Conservation (phyloP, 805 yeast genomes). For the Kurtzmaniella cleridarum region DNA sequence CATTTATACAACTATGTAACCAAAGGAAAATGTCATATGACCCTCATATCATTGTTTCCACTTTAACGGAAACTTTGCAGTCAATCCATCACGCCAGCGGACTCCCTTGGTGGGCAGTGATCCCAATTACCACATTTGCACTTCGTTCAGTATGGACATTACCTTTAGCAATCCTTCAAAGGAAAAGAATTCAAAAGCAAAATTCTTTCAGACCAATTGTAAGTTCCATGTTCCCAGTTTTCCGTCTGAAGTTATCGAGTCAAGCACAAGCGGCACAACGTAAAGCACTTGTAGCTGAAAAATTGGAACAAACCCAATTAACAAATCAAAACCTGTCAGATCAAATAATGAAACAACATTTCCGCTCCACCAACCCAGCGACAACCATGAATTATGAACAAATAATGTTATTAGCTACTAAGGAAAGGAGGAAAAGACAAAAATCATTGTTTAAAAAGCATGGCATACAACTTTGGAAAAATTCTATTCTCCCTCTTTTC, state of each 20-base stretch:
- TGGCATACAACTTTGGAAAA: slow-evolving; percentile 77
- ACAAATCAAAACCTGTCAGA: not conserved
- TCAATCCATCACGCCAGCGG: slow-evolving; percentile 50
- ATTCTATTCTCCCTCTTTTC: slow-evolving; percentile 64
- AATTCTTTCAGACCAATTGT: slow-evolving; percentile 66
- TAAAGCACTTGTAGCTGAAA: slow-evolving; percentile 14
- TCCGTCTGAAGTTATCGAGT: slow-evolving; percentile 51
- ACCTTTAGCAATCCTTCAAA: slow-evolving; percentile 72
- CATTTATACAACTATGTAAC: not conserved
- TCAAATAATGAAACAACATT: not conserved
- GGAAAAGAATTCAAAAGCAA: slow-evolving; percentile 66
- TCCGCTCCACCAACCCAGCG: slow-evolving; percentile 22
- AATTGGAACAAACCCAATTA: slow-evolving; percentile 3
- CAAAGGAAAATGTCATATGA: slow-evolving; percentile 23
- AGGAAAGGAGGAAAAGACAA: slow-evolving; percentile 75
- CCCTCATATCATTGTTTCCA: slow-evolving; percentile 24
- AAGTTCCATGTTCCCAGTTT: slow-evolving; percentile 69
- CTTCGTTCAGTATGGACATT: slow-evolving; percentile 64
- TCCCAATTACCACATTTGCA: slow-evolving; percentile 67
- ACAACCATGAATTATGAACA: slow-evolving; percentile 66
- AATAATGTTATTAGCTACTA: slow-evolving; percentile 64
- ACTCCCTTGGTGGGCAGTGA: slow-evolving; percentile 77
- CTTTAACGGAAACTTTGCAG: slow-evolving; percentile 37
- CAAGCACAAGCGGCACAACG: slow-evolving; percentile 32
- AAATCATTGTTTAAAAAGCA: slow-evolving; percentile 60